Conservation (phyloP, 192 early-diverging fungal species). For the Pecoramyces ruminantium region DNA sequence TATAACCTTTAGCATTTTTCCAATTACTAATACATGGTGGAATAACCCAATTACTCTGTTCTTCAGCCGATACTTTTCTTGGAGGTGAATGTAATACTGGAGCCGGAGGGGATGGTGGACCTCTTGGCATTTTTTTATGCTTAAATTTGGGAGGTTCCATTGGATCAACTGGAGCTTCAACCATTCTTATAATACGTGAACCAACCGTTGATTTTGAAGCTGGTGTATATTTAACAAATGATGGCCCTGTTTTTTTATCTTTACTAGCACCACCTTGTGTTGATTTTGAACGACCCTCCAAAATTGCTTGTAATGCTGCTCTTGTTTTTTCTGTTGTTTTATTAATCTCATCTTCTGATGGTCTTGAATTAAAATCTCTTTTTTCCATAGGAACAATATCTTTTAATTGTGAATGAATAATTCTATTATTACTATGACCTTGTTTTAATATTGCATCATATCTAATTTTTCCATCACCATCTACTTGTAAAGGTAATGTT, state of each 20-base stretch:
- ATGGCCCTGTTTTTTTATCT: constrained; percentile 40
- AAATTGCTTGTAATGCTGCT: constrained; percentile 74
- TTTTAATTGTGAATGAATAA: constrained; percentile 70
- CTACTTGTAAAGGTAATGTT: constrained; percentile 74
- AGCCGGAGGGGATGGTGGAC: constrained; percentile 80
- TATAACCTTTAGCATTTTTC: constrained; percentile 99
- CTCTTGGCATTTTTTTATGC: constrained; percentile 74
- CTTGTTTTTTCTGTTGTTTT: constrained; percentile 76
- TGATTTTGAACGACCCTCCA: constrained; percentile 48
- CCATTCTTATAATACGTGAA: constrained; percentile 86
- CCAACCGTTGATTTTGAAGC: constrained; percentile 53
- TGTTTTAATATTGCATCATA: constrained; percentile 80
- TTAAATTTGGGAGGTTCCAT: constrained; percentile 89
- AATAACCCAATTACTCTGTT: constrained; percentile 92
- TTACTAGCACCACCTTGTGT: constrained; percentile 34
- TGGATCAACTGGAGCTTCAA: constrained; percentile 78
- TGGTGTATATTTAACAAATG: constrained; percentile 83
- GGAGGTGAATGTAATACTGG: constrained; percentile 97
- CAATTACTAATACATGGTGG: constrained; percentile 99
- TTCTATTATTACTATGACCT: constrained; percentile 43
- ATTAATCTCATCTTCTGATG: constrained; percentile 56
- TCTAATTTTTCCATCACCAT: constrained; percentile 69
- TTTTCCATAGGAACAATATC: constrained; percentile 59
- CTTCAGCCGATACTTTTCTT: constrained; percentile 85
- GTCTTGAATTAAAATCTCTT: constrained; percentile 50